Percentiles rank a stretch among this genome's conserved stretches.
phyloP scores from a whole-genome alignment of 108 stramenopile genomes.

The Cyclotella baltica region DNA sequence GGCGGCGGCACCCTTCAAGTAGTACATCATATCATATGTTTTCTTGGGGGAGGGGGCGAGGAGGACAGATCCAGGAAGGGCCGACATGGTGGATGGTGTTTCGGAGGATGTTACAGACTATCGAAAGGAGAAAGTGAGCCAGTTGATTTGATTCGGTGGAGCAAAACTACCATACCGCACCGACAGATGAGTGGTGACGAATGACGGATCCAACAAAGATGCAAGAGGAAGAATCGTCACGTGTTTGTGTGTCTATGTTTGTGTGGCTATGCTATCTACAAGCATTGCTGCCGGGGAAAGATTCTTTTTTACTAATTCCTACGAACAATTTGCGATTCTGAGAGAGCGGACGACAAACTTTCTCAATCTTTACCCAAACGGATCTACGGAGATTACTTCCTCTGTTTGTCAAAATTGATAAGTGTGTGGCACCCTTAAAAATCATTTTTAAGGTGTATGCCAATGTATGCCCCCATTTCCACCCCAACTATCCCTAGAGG shows the following conservation, averaged over 20 bases:
- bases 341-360: not conserved
- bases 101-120: not conserved
- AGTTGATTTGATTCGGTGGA: no score
- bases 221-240: no score
- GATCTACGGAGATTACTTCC: no score
- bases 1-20: conserved; percentile 88
- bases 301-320: not conserved
- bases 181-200: no score
- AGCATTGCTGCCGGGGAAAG: not conserved
- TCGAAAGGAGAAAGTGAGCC: conserved; percentile 3
- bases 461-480: no score
- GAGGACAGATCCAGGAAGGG: conserved; percentile 64
- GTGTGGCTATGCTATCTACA: no score
- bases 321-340: not conserved
- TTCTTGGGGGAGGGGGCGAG: conserved; percentile 80
- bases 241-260: no score
- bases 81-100: conserved; percentile 31
- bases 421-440: no score
- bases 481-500: no score
- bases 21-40: conserved; percentile 83
- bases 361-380: not conserved
- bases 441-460: no score
- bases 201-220: no score
- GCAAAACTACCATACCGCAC: not conserved
- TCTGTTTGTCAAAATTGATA: no score